phyloP scores from a whole-genome alignment of 2,329 filamentous ascomycete species.

The Ilyonectria robusta region DNA sequence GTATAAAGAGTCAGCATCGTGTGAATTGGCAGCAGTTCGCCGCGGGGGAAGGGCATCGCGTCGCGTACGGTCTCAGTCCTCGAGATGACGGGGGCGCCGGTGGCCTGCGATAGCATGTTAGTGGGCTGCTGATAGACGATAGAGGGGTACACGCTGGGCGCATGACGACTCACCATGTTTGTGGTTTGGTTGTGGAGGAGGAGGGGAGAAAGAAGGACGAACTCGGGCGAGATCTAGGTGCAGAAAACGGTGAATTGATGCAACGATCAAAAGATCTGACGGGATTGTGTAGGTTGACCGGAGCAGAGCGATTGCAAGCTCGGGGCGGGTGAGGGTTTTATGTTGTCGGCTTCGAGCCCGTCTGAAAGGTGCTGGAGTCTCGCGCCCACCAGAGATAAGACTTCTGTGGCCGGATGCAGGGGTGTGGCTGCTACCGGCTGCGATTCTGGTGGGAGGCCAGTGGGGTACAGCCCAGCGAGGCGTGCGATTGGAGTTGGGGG shows the following conservation, averaged over 20 bases:
- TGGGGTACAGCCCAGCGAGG: constrained; percentile 30
- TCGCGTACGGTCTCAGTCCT: constrained; percentile 53
- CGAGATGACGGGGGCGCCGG: constrained; percentile 35
- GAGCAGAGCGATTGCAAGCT: constrained; percentile 29
- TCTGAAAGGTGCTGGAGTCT: constrained; percentile 34
- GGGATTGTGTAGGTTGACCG: constrained; percentile 44
- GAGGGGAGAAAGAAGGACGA: background rate
- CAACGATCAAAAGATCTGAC: constrained; percentile 38
- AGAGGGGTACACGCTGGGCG: constrained; percentile 23
- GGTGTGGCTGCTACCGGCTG: constrained; percentile 48
- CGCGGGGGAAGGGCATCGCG: background rate
- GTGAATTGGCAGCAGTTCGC: background rate
- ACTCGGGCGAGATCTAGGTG: constrained; percentile 15
- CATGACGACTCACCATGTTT: constrained; percentile 42
- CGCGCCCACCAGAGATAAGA: constrained; percentile 46
- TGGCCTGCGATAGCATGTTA: constrained; percentile 39
- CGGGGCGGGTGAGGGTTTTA: constrained; percentile 48
- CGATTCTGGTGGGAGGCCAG: constrained; percentile 34
- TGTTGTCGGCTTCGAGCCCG: constrained; percentile 43
- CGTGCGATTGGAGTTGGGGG: constrained; percentile 37
- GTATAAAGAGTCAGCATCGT: constrained; percentile 41
- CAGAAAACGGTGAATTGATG: constrained; percentile 34
- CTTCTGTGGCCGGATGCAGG: constrained; percentile 47
- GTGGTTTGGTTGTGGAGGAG: constrained; percentile 22
- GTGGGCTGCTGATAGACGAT: constrained; percentile 29